phyloP scores from a whole-genome alignment of 169 alveolate species.

The Eimeria nieschulzi region DNA sequence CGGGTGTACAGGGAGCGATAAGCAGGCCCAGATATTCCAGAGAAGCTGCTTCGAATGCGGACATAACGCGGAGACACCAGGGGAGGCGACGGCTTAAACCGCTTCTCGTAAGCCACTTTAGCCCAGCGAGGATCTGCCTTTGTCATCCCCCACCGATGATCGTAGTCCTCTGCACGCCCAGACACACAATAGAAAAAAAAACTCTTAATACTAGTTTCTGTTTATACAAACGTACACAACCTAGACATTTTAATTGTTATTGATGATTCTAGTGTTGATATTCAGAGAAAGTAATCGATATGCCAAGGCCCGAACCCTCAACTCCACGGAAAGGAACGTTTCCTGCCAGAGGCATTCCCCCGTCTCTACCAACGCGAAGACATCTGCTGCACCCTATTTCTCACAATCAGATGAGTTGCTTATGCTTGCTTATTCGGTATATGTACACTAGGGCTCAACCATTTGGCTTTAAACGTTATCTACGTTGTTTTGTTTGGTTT shows the following conservation, averaged over 20 bases:
- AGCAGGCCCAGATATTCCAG: not conserved
- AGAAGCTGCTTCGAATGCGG: not conserved
- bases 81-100: not conserved
- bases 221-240: not conserved
- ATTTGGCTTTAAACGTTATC: too few species aligned
- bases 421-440: too few species aligned
- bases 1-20: constrained; percentile 23
- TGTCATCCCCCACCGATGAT: constrained; percentile 33
- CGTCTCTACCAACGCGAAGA: too few species aligned
- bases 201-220: not conserved
- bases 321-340: too few species aligned
- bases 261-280: too few species aligned
- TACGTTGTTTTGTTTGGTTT: too few species aligned
- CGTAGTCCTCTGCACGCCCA: constrained; percentile 14
- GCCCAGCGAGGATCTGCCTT: not conserved
- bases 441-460: too few species aligned
- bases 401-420: too few species aligned
- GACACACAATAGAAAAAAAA: not conserved
- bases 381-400: too few species aligned
- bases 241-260: not conserved
- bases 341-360: too few species aligned
- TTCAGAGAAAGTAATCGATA: too few species aligned
- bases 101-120: not conserved
- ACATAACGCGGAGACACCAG: constrained; percentile 22
- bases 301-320: too few species aligned